Evolutionary conservation across 352 stramenopile species (phyloP), one percentile per base, ranked within the genome.

Genomic region (Plasmopara viticola): DNA sequence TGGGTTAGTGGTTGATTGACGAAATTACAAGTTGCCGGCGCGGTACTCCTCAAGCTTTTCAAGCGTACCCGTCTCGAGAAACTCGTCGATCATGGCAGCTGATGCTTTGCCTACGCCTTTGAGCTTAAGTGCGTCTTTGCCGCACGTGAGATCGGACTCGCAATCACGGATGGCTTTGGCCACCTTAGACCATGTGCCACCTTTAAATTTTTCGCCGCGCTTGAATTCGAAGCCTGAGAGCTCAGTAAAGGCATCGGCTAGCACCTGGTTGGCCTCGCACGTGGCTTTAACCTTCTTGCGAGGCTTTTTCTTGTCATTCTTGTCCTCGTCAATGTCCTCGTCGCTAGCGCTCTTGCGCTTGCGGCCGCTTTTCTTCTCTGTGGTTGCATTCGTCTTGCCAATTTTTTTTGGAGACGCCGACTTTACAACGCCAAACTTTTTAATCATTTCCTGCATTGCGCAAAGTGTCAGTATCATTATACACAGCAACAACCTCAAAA

Each of bases 171-270:
- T 86, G 5, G 84, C 80, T 55, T 90, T 91, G 40, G 82, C 80
- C 12, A 93, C 84, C 57, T 95, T 95, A 35, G 83, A 90, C 78
- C 82, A 95, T 0, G 84, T 91, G 39, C 75, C 80, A 48, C 82
- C 84, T 58, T 91, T 92, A 64, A 95, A 93, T 46, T 71, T 78
- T 43, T 95, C 84, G 2, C 82, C 82, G 25, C 81, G 78, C 73
- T 95, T 93, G 60, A 93, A 95, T 44, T 95, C 80, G 45, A 92
- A 92, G 17, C 77, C 76, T n/a, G 82, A 84, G 29, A 95, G 74
- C 56, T 95, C 84, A 1, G 64, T 55, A 50, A 95, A 95, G 9
- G 74, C 76, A 31, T 90, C 78, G 0, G 82, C 82, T 13, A 95
- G 66, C 37, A 53, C 45, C 37, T 90, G 79, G 60, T 95, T 95